Base-by-base conservation (phyloP, 805 yeast species). In the Sugiyamaella boreocaroliniensis region DNA sequence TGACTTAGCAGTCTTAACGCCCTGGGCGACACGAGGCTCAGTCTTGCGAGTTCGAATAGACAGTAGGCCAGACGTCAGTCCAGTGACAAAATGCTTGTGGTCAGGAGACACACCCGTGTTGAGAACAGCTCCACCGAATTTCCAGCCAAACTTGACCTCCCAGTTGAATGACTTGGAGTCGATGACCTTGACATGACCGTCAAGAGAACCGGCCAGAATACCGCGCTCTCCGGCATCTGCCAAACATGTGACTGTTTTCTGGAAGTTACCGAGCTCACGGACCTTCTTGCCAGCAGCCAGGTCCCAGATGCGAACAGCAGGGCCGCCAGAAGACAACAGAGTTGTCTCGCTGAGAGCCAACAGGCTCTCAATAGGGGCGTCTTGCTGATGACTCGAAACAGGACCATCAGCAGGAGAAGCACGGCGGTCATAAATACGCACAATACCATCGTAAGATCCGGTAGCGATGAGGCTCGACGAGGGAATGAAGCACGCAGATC, bases 71-170 rank as follows among this genome's bases (percentile, higher is more conserved):
- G 95, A 83, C 7, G 90, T 83, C 59, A 93, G 77, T 48, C 99
- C 99, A 14, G 93, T 87, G 40, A 88, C 97, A 58, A 93, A 77
- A 72, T 93, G 98, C 71, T 86, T 85, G 76, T 81, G 62, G 58
- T 83, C 79, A 26, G 98, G 97, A 8, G 97, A 88, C 10, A 88
- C 85, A 12, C 90, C 98, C 66, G 96, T 83, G 61, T 88, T 76
- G 60, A 93, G 74, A 0, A 93, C 97, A 41, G 96, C 95, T 20
- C 92, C 89, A 37, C 97, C 96, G 65, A 86, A 92, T 70, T 90
- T 92, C 97, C 98, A 92, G 47, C 97, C 97, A 66, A 89, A 92
- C 67, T 85, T 87, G 55, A 92, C 96, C 55, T 85, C 86, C 88
- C 92, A 90, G 16, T 52, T 50, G 26, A 69, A 62, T 12, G 84